Evolutionary conservation across 2,329 filamentous ascomycete species (phyloP).

Genomic region (Cordyceps tenuipes): DNA sequence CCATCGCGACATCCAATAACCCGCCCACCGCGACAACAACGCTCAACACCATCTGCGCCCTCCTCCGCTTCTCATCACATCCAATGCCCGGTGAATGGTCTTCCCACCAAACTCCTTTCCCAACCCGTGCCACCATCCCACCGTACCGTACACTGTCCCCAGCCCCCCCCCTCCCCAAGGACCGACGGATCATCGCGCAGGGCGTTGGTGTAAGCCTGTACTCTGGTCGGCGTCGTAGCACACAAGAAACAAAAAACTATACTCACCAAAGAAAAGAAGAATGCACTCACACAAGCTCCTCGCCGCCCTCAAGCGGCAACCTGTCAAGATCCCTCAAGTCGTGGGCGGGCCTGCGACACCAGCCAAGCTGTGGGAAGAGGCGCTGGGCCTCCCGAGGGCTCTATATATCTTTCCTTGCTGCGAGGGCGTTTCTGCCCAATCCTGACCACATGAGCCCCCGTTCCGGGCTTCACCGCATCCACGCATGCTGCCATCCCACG

Average conservation of each 20-base stretch:
- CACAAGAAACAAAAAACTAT: neutral
- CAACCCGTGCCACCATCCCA: neutral
- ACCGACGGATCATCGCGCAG: neutral
- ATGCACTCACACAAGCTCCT: neutral
- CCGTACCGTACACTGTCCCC: neutral
- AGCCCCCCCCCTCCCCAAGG: no score
- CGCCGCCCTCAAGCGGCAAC: neutral
- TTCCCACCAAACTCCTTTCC: neutral
- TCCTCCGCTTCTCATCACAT: neutral
- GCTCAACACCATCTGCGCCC: neutral
- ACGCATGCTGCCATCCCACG: neutral
- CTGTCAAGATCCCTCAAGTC: neutral
- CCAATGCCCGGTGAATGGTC: neutral
- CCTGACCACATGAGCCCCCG: neutral
- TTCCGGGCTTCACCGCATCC: neutral
- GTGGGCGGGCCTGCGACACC: neutral
- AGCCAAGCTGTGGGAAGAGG: neutral
- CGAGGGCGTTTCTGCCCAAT: neutral
- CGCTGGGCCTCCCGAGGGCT: neutral
- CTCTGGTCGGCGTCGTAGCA: neutral
- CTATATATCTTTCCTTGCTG: neutral
- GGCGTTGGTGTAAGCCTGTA: neutral
- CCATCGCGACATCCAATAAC: neutral
- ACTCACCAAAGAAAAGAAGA: neutral
- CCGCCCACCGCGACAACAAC: neutral